A percentile compares a stretch with the other conserved stretches of the same genome.
phyloP scores from a whole-genome alignment of 495 filamentous ascomycete species.

The Neurospora sp. region DNA sequence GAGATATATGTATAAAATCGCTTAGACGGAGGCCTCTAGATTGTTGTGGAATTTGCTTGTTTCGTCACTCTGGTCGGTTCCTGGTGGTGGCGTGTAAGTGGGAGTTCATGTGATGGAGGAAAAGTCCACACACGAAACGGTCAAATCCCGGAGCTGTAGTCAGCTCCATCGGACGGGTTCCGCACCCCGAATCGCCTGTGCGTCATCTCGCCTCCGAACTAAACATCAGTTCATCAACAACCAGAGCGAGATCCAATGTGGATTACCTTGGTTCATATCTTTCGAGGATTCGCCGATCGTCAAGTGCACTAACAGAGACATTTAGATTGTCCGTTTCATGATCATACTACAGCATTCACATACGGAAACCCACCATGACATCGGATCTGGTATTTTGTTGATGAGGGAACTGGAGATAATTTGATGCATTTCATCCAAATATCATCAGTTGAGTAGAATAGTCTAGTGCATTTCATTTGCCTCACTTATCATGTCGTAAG shows the following conservation, averaged over 20 bases:
- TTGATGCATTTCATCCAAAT: not conserved
- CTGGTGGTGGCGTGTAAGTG: not conserved
- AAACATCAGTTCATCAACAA: not conserved
- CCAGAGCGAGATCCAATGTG: not conserved
- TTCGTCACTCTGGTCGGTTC: not conserved
- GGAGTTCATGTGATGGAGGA: not conserved
- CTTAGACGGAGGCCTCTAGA: not conserved
- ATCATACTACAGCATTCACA: not conserved
- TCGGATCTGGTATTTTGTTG: not conserved
- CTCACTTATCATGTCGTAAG: constrained; percentile 21
- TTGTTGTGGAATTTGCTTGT: not conserved
- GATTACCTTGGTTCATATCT: not conserved
- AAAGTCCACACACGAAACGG: not conserved
- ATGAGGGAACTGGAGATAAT: not conserved
- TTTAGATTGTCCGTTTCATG: not conserved
- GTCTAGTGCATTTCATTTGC: constrained; percentile 19
- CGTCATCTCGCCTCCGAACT: not conserved
- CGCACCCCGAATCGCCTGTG: not conserved
- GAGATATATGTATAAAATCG: not conserved
- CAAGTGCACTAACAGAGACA: not conserved
- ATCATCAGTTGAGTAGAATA: constrained; percentile 6
- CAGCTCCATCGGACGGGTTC: not conserved
- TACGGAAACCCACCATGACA: not conserved
- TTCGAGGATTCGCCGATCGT: not conserved
- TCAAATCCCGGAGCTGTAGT: not conserved